Base-by-base conservation (phyloP, 1,284 basidiomycete species). In the Leccinum griseonigrum region DNA sequence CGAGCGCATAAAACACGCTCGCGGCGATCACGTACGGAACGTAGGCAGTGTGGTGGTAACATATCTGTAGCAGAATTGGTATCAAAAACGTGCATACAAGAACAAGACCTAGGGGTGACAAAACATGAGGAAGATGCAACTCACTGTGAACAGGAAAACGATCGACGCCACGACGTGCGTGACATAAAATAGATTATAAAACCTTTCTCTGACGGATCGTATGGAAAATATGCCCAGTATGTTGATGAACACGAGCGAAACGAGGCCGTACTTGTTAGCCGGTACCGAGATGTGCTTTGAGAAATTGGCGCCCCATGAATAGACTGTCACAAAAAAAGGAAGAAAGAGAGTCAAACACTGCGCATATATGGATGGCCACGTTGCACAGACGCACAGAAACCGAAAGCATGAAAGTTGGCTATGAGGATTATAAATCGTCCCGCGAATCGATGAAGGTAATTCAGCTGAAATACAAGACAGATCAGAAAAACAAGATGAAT, bases 361-460 rank as follows among this genome's bases (percentile, higher is more conserved):
- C 2, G 1, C 51, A 54, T 7, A 43, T 11, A 26, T 6, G 13
- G 18, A 4, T 3, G 34, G 26, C 7, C 3, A 5, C 4, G 38
- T 32, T 22, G 31, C 10, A 1, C 51, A 38, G 38, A 80, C 85
- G 63, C 64, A 90, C 87, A 73, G 65, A 82, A 88, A 28, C 84
- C 85, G 14, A 90, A 59, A 4, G 79, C 80, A 71, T 95, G 93
- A n/a, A 93, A 69, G 62, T 91, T 88, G 7, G 81, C 80, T 2
- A 82, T 80, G 22, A 91, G 59, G 57, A 92, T 80, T 3, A 86
- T 74, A 43, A 88, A 64, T 46, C 82, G 77, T 2, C 90, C 93
- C 10, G 83, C 77, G 62, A 88, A 84, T 57, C 92, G 88, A 76
- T 95, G 93, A 31, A 94, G 71, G 68, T 86, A 90, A 74, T 94